Evolutionary conservation across 306 rosid species (phyloP), one percentile per base, ranked within the genome.

Genomic region (Cucurbita pepo): DNA sequence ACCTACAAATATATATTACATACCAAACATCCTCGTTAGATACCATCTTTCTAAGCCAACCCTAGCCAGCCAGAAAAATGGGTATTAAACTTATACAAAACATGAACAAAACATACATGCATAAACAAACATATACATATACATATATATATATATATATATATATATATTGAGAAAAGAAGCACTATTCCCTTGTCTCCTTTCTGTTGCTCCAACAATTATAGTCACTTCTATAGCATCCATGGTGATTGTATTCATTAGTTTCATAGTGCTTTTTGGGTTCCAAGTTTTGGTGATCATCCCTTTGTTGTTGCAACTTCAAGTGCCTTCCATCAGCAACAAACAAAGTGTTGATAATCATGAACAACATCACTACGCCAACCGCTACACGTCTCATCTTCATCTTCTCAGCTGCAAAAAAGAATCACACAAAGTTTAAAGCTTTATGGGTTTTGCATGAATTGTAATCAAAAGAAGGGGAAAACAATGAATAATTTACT

Each of bases 181-280:
- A 5, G 34, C 51, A 16, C 50, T 64, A 64, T 4, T 40, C 71
- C 0, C 50, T 5, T 8, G 12, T 38, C 69, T 40, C 15, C 13
- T 63, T 37, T 13, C 66, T 60, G 9, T 64, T 65, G 21, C 72
- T 65, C 72, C 72, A 65, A 48, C 72, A 65, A 43, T 44, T 22
- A 2, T 18, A 11, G 18, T 65, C 72, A 1, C 54, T 65, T 65
- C 72, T 65, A 44, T 10, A 18, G 14, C 72, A 65, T 5, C 53
- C 72, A 65, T 65, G 72, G 72, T 65, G 72, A 44, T 65, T 65
- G 8, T 43, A 65, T 44, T 65, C 72, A 11, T 15, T 25, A 65
- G 55, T 65, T 44, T 64, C 53, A 18, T 41, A 41, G 10, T 40
- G 13, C 4, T 18, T 10, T 43, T 36, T 41, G 5, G 54, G 30